Evolutionary conservation across 805 yeast genomes (phyloP), one percentile per base, ranked within the genome.

Genomic region (Lipomyces sp.): DNA sequence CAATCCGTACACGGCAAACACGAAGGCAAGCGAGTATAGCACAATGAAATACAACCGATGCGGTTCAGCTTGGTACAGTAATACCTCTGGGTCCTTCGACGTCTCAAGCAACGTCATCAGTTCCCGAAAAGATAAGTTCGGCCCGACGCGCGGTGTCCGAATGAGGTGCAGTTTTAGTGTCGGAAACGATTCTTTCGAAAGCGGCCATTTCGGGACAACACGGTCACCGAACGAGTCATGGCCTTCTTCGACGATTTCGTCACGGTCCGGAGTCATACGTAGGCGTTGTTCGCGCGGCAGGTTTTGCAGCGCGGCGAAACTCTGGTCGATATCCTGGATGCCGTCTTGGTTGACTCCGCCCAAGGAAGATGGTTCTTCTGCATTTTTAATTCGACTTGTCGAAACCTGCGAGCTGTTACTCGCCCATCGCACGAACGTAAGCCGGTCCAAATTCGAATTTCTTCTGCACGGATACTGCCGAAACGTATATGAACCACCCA

Each of bases 61-160:
- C 0, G 95, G 90, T 77, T 91, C 96, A 33, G 92, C 86, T 80
- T 90, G 94, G 77, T 90, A 91, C 55, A 90, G 82, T 62, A 90
- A 79, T 73, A 67, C 70, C 59, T 90, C 96, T 0, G 94, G 94
- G 58, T 83, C 82, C 11, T 77, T 78, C 71, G 87, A 85, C 51
- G 79, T 78, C 66, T 83, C 80, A 67, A 90, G 78, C 10, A 84
- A 82, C 64, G 83, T 83, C 72, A 88, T 79, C 78, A 91, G 86
- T 74, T 88, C 88, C 5, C 85, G 78, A 70, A 91, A 84, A 3
- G 86, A 80, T 73, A 84, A 77, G 34, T 76, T 72, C 48, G 83
- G 82, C 0, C 89, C 85, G 2, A 90, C 90, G 45, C 86, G 84
- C 8, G 97, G 97, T 10, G 89, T 90, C 13, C 69, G 65, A 50